phyloP scores from a whole-genome alignment of 495 filamentous ascomycete genomes.

The Neurospora sp. region DNA sequence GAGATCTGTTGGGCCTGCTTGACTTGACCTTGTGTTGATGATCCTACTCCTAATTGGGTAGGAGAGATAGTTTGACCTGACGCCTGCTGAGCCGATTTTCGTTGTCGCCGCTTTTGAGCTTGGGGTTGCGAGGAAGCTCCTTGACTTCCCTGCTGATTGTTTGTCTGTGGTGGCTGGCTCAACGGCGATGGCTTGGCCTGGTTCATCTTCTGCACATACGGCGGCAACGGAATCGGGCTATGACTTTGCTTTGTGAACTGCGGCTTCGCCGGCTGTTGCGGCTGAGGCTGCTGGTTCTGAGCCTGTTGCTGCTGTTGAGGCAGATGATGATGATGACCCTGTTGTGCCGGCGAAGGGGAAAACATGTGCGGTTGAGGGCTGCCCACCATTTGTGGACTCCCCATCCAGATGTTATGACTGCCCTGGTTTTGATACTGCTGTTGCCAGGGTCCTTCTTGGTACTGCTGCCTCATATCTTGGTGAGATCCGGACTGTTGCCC shows the following conservation, averaged over 20 bases:
- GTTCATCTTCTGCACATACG: conserved; percentile 18
- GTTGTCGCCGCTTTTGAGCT: background rate
- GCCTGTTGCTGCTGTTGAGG: background rate
- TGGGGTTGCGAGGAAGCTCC: background rate
- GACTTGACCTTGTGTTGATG: background rate
- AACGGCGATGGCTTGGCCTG: conserved; percentile 6
- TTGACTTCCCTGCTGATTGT: background rate
- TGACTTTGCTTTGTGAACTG: conserved; percentile 21
- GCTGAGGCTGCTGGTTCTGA: background rate
- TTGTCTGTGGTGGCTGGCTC: conserved; percentile 4
- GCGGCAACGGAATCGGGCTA: conserved; percentile 24
- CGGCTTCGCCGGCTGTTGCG: background rate
- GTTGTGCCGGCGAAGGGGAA: background rate
- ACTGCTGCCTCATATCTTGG: conserved; percentile 37
- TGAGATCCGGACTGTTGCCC: conserved; percentile 20
- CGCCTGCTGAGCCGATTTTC: background rate
- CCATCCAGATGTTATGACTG: conserved; percentile 12
- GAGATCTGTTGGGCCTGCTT: background rate
- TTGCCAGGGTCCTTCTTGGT: conserved; percentile 21
- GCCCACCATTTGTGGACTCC: background rate
- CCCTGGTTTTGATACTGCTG: conserved; percentile 10
- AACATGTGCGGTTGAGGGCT: background rate
- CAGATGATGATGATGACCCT: background rate
- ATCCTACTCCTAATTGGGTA: background rate
- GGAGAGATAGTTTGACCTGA: background rate